Evolutionary conservation across 495 filamentous ascomycete genomes (phyloP).

Genomic region (Podospora fimiseda): DNA sequence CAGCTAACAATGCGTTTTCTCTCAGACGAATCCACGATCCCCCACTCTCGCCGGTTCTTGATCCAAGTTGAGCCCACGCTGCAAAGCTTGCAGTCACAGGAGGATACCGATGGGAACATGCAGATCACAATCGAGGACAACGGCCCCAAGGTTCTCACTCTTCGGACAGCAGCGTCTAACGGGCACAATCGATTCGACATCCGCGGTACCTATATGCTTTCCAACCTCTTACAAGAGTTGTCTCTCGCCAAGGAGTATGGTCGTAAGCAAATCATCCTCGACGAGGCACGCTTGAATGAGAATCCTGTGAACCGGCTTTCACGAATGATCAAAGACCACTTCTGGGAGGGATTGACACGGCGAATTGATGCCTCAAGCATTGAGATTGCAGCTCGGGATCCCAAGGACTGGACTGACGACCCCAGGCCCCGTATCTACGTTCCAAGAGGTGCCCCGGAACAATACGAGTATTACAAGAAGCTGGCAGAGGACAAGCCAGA

Average conservation of each 20-base stretch:
- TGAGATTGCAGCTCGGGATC: constrained; percentile 72
- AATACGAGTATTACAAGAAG: constrained; percentile 77
- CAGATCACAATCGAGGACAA: constrained; percentile 96
- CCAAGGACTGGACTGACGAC: constrained; percentile 86
- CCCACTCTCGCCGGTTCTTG: constrained; percentile 60
- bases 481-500: constrained; percentile 71
- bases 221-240: constrained; percentile 89
- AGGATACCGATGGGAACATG: constrained; percentile 86
- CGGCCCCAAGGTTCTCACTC: constrained; percentile 80
- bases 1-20: too few relatives aligned
- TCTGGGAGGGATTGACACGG: constrained; percentile 85
- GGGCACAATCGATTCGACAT: constrained; percentile 80
- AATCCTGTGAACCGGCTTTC: constrained; percentile 83
- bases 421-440: constrained; percentile 90
- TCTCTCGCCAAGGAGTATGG: constrained; percentile 82
- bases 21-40: constrained; percentile 41
- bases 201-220: constrained; percentile 91
- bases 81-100: constrained; percentile 61
- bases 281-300: constrained; percentile 81
- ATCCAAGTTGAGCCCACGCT: constrained; percentile 73
- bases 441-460: constrained; percentile 74
- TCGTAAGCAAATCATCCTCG: constrained; percentile 75
- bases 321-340: constrained; percentile 76
- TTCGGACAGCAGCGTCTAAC: constrained; percentile 79
- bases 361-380: constrained; percentile 86